Evolutionary conservation across 2,329 filamentous ascomycete species (phyloP), one percentile per base, ranked within the genome.

Genomic region (Penicillium nordicum): DNA sequence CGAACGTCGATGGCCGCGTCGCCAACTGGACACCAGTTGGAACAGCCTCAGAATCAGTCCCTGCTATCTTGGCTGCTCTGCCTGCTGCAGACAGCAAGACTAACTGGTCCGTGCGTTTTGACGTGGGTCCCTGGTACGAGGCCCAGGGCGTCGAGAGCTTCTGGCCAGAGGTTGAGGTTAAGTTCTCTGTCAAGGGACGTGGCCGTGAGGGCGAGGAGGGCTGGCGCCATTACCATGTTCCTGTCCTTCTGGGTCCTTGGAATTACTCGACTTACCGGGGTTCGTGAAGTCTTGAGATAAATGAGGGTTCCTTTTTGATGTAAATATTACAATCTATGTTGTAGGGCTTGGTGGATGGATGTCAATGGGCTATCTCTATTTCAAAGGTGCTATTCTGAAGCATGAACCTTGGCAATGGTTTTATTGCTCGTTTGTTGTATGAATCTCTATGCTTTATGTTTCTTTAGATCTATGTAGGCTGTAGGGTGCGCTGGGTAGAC

Each of bases 251-350:
- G 57, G 78, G 78, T 32, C 78, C 78, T 25, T 80, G 77, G 77
- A 79, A 75, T 53, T 80, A 80, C 63, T 79, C 78, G 46, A 80
- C 78, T 29, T 80, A 80, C 64, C 74, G 78, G 50, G 78, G 78
- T 11, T 80, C 78, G 48, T 56, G 48, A 55, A 27, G 40, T 7
- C 14, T 3, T 5, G 23, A 18, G 30, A 14, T 45, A 21, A 34
- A 14, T 10, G 11, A 23, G 18, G 44, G 47, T 9, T 48, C 9
- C 16, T 18, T 18, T 37, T 30, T 30, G 0, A 10, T 50, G 44
- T 42, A 49, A 18, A 50, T 50, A 49, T 29, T 27, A 12, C 46
- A 25, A 36, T 25, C 10, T 40, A n/a, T 18, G 18, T 11, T n/a
- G 2, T 8, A 23, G 23, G 23, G 37, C 21, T 32, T 27, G 21